Percentiles rank a stretch among this genome's conserved stretches.
Evolutionary conservation across 2,329 filamentous ascomycete species (phyloP).

Genomic region (Trichophyton simii): DNA sequence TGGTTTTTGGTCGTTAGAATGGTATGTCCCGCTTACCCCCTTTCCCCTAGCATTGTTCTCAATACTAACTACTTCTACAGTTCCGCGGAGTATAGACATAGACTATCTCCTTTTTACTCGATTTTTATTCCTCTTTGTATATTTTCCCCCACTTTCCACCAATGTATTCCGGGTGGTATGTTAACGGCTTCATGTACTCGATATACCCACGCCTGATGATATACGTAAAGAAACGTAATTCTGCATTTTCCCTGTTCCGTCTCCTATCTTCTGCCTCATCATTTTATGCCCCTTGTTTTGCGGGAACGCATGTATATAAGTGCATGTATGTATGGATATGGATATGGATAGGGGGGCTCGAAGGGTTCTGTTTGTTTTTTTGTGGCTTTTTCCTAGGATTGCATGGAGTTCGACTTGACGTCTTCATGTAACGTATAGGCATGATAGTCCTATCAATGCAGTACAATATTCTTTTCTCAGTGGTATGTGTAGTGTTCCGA

Average conservation of each 20-base stretch:
- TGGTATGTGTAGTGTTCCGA: no score
- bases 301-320: not conserved
- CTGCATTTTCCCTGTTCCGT: not conserved
- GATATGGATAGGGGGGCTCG: not conserved
- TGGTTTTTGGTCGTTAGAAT: conserved; percentile 87
- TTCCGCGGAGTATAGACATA: conserved; percentile 39
- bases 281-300: not conserved
- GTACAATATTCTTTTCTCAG: no score
- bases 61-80: conserved; percentile 19
- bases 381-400: not conserved
- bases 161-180: not conserved
- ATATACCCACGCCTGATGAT: conserved; percentile 2
- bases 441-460: not conserved
- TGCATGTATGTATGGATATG: not conserved
- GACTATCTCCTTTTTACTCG: not conserved
- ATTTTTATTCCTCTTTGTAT: not conserved
- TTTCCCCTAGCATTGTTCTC: not conserved
- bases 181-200: not conserved
- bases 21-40: conserved; percentile 46
- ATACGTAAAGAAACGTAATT: not conserved
- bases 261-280: not conserved
- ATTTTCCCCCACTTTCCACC: not conserved
- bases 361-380: not conserved
- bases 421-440: not conserved
- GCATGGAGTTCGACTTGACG: not conserved